These are phyloP conservation scores for Gonapodya prolifera DNA, from an alignment of 192 early-diverging fungal species.

Conservation along the genomic window DNA sequence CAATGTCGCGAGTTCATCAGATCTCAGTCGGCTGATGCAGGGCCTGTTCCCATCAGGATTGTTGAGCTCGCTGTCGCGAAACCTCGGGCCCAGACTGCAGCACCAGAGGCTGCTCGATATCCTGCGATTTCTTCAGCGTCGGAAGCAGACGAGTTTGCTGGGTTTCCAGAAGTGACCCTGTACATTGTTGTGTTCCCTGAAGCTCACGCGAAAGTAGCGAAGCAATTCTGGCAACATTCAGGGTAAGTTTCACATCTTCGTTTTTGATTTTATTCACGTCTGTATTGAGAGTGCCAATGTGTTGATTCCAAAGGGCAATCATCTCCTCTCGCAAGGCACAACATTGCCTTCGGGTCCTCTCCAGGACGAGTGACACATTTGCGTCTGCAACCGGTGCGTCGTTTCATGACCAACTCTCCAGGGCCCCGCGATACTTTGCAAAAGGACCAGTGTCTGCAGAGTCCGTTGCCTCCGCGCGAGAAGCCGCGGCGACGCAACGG, in stretches of 20 bases:
- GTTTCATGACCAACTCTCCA: conserved; percentile 8
- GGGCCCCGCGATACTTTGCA: conserved; percentile 4
- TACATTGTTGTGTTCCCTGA: conserved; percentile 63
- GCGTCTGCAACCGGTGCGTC: not conserved
- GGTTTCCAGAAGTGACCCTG: conserved; percentile 31
- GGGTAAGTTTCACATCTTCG: conserved; percentile 59
- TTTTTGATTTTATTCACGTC: too few species aligned
- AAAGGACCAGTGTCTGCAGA: not conserved
- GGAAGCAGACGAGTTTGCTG: not conserved
- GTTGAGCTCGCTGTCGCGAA: conserved; percentile 51
- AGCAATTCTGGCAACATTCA: conserved; percentile 93
- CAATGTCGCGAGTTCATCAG: conserved; percentile 54
- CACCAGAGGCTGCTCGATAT: conserved; percentile 24
- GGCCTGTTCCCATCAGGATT: conserved; percentile 28
- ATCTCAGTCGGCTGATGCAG: conserved; percentile 8
- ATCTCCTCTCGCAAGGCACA: conserved; percentile 79
- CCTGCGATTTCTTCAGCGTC: not conserved
- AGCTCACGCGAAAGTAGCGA: conserved; percentile 56
- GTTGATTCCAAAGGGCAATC: not conserved
- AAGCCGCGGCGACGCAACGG: conserved; percentile 16
- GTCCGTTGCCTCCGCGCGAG: not conserved
- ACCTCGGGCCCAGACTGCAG: conserved; percentile 22
- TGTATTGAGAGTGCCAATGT: too few species aligned
- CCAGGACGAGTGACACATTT: conserved; percentile 4
- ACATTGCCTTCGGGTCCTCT: conserved; percentile 59